Base-by-base conservation (phyloP, 306 rosid genomes). In the Cucurbita maxima region DNA sequence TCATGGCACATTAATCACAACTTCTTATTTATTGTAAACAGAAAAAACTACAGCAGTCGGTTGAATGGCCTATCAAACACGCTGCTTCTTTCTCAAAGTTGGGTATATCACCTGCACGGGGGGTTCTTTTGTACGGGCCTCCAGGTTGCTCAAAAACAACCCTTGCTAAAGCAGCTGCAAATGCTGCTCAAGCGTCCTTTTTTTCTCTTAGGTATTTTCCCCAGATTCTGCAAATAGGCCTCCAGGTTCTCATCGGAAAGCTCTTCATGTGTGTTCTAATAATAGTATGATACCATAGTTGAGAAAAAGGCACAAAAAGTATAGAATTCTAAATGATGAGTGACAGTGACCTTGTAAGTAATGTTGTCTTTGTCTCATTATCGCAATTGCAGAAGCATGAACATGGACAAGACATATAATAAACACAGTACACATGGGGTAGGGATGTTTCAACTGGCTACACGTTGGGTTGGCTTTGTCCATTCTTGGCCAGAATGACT, bases 91-190 rank as follows among this genome's bases (percentile, higher is more conserved):
- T 89, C 84, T 77, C 85, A 52, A 90, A 92, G 86, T 67, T 90
- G 82, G 96, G 97, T 80, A 83, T 90, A 85, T 84, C 97, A 51
- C 96, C 98, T 67, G 77, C 84, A 5, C 89, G 92, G 15, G 98
- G 98, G 76, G 79, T 94, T 87, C 98, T 94, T 83, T 87, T 94
- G 73, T 92, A 94, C 53, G 97, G 98, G 70, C 98, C 98, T 73
- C 97, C 98, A 13, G 97, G 97, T 78, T 94, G 97, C 81, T 90
- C 96, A 59, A 94, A 94, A 86, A 90, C 96, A 54, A 94, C 98
- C 48, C 92, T 94, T 67, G 97, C 96, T 75, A 94, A 94, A 87
- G 98, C 97, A 70, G 96, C 92, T 54, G 97, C 95, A 53, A 85
- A 89, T 84, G 96, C 97, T 72, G 88, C 98, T 74, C 91, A 89